phyloP scores from a whole-genome alignment of 345 rosid species.

The Mallotus nudiflorus region DNA sequence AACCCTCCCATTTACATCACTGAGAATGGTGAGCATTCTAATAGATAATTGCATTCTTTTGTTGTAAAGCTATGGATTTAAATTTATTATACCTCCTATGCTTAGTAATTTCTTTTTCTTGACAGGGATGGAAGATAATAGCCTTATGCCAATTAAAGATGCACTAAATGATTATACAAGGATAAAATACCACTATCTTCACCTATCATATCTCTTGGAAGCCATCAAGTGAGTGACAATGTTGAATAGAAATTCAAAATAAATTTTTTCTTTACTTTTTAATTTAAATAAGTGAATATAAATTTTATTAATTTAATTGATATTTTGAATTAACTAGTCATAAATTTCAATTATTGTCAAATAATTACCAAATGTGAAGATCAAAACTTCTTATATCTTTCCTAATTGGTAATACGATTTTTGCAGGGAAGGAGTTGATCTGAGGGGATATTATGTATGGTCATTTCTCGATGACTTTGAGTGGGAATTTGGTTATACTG shows the following conservation, averaged over 20 bases:
- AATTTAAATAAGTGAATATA: too few species aligned
- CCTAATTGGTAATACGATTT: not conserved
- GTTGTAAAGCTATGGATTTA: not conserved
- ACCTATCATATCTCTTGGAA: constrained; percentile 10
- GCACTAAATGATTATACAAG: constrained; percentile 15
- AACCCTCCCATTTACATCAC: constrained; percentile 52
- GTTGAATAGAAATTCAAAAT: too few species aligned
- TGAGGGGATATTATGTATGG: constrained; percentile 37
- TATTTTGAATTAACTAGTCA: not conserved
- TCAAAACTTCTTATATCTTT: not conserved
- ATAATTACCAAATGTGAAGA: too few species aligned
- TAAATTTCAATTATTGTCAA: too few species aligned
- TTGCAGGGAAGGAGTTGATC: constrained; percentile 36
- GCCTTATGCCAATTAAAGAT: not conserved
- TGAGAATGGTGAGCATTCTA: constrained; percentile 48
- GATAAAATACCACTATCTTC: constrained; percentile 10
- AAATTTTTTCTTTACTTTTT: too few species aligned
- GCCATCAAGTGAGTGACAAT: constrained; percentile 16
- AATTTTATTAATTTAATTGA: not conserved
- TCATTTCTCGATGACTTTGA: constrained; percentile 36
- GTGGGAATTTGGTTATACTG: constrained; percentile 32
- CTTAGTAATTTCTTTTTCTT: too few species aligned
- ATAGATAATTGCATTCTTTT: not conserved
- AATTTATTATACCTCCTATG: not conserved
- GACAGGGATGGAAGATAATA: constrained; percentile 30